Evolutionary conservation across 352 stramenopile genomes (phyloP), one percentile per base, ranked within the genome.

Genomic region (Aphanomyces stellatus): DNA sequence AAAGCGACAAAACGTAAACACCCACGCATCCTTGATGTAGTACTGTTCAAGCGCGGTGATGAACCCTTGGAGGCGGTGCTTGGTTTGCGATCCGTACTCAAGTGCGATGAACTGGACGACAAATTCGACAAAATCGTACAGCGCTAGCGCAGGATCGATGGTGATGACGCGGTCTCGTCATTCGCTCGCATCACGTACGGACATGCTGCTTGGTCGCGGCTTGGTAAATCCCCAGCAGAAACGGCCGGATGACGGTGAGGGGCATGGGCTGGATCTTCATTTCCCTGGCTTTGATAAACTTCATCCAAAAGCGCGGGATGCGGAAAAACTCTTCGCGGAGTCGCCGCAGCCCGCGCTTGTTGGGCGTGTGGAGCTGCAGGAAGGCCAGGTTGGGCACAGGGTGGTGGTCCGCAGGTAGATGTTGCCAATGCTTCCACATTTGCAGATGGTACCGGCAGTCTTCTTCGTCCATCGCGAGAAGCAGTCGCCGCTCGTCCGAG

Each of bases 1-100:
- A 64, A 64, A 64, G 3, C 55, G 55, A 30, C 55, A 64, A 64
- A 61, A 64, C 3, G 55, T 31, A 46, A 51, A 64, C 22, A 64
- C 22, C 55, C 55, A 64, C 6, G 55, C 10, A n/a, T 64, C 55
- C 19, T 51, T 64, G 55, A 46, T 51, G 35, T 46, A 49, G 40
- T 64, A 64, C 30, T 64, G 55, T n/a, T 64, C 55, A 10, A 64
- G 40, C 10, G 55, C 55, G 6, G 55, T 64, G 55, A 64, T 64
- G 34, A 64, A 46, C 8, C 34, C 55, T 64, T 64, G 55, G 4
- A 64, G 55, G 2, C 55, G 55, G 15, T 25, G 15, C 33, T 35
- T 43, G 6, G 40, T 49, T 19, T 43, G 33, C 13, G 35, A 31
- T 3, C 55, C 55, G 30, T 48, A 64, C 25, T 24, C 15, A 3